These are phyloP conservation scores for Fusarium mexicanum DNA, from an alignment of 2,329 filamentous ascomycete species.

Conservation along the genomic window DNA sequence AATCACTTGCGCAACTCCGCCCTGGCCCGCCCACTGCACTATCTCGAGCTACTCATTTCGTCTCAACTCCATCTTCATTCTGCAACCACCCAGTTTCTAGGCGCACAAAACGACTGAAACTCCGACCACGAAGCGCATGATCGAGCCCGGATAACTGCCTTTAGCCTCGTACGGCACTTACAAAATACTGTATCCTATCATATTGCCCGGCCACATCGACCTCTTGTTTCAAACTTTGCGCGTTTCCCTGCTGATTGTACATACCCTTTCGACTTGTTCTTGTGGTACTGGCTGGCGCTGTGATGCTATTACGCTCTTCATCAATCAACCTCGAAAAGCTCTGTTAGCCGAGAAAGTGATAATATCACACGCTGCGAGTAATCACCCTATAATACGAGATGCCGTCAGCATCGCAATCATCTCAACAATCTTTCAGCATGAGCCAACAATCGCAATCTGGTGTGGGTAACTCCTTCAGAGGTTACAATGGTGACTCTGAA, in stretches of 20 bases:
- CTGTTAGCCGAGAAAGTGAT: neutral
- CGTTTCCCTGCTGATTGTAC: constrained; percentile 7
- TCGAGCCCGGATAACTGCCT: constrained; percentile 20
- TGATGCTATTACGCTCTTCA: constrained; percentile 26
- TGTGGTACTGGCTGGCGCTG: constrained; percentile 10
- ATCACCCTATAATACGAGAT: constrained; percentile 36
- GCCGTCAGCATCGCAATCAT: constrained; percentile 60
- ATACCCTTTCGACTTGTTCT: constrained; percentile 18
- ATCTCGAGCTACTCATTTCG: constrained; percentile 44
- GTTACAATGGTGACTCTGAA: constrained; percentile 50
- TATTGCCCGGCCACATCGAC: neutral
- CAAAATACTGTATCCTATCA: constrained; percentile 3
- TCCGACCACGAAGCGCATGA: constrained; percentile 38
- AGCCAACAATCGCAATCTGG: constrained; percentile 62
- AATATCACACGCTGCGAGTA: neutral
- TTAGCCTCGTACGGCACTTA: constrained; percentile 30
- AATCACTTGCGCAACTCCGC: constrained; percentile 33
- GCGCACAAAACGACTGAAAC: constrained; percentile 40
- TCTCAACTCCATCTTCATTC: constrained; percentile 43
- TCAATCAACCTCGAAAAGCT: neutral
- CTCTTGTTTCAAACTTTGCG: constrained; percentile 9
- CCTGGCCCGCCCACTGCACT: constrained; percentile 29
- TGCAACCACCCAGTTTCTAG: constrained; percentile 41
- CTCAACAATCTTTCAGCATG: constrained; percentile 67
- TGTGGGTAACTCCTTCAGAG: constrained; percentile 50